Evolutionary conservation across 1,284 basidiomycete genomes (phyloP).

Genomic region (Gymnopus androsaceus): DNA sequence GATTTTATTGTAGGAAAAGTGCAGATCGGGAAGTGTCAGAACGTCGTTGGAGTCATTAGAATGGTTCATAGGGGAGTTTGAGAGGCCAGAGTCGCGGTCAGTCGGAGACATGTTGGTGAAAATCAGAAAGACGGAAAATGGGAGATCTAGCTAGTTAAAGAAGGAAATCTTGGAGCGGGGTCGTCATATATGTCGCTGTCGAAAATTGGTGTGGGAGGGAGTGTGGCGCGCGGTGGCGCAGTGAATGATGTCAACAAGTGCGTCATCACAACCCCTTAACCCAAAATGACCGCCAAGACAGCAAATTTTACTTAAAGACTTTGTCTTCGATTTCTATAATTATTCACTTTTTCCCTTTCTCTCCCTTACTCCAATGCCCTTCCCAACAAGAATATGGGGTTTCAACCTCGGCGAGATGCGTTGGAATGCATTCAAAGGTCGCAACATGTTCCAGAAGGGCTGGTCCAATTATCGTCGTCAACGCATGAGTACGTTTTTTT

Average conservation of each 20-base stretch:
- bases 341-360: not conserved
- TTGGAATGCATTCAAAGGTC: constrained; percentile 31
- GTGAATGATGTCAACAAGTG: too few species aligned
- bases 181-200: too few species aligned
- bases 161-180: too few species aligned
- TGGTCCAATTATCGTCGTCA: constrained; percentile 35
- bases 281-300: not conserved
- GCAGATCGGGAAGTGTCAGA: constrained; percentile 9
- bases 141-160: too few species aligned
- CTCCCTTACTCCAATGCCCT: not conserved
- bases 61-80: not conserved
- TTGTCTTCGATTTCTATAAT: not conserved
- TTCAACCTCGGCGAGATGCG: constrained; percentile 34
- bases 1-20: constrained; percentile 11
- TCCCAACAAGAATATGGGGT: constrained; percentile 29
- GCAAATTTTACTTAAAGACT: not conserved
- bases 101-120: not conserved
- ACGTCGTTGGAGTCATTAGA: not conserved
- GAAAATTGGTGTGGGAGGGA: too few species aligned
- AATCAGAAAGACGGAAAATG: too few species aligned
- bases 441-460: constrained; percentile 31
- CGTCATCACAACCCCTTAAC: too few species aligned
- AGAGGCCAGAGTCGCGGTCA: not conserved
- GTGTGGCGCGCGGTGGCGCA: too few species aligned
- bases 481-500: constrained; percentile 29